Evolutionary conservation across 306 rosid genomes (phyloP).

Genomic region (Carpinus viminea): DNA sequence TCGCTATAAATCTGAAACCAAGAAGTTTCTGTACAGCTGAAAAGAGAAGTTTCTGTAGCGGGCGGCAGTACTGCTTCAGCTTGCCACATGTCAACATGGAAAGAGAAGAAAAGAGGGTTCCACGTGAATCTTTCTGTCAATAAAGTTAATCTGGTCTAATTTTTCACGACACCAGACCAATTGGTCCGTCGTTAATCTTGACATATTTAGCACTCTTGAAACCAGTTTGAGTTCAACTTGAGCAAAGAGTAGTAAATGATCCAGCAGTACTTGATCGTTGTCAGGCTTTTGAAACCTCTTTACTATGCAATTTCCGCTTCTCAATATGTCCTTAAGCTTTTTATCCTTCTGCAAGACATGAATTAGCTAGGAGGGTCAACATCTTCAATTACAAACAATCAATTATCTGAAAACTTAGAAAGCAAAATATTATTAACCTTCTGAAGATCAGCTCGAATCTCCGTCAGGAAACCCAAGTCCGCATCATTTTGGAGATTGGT

Average conservation of each 20-base stretch:
- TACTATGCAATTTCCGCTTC: conserved; percentile 67
- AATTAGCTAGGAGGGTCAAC: neutral
- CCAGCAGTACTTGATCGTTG: conserved; percentile 33
- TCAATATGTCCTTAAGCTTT: conserved; percentile 64
- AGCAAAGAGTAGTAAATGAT: conserved; percentile 53
- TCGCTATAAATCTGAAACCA: conserved; percentile 19
- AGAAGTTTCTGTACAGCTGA: conserved; percentile 14
- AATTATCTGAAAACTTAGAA: neutral
- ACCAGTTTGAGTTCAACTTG: conserved; percentile 74
- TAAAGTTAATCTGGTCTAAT: conserved; percentile 47
- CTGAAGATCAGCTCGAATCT: conserved; percentile 44
- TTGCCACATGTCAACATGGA: conserved; percentile 54
- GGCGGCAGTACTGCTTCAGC: neutral
- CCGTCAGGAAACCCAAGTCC: conserved; percentile 41
- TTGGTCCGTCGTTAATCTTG: conserved; percentile 62
- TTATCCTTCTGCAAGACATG: conserved; percentile 61
- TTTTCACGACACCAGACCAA: conserved; percentile 73
- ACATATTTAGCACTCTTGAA: conserved; percentile 71
- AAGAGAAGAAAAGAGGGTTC: conserved; percentile 73
- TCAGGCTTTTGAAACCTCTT: conserved; percentile 76
- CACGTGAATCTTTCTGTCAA: conserved; percentile 55
- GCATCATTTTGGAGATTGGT: conserved; percentile 45
- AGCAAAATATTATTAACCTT: conserved; percentile 47
- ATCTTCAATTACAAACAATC: neutral
- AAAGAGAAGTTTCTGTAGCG: neutral